phyloP scores from a whole-genome alignment of 73 alveolate species.

The Tetrahymena thermophila region DNA sequence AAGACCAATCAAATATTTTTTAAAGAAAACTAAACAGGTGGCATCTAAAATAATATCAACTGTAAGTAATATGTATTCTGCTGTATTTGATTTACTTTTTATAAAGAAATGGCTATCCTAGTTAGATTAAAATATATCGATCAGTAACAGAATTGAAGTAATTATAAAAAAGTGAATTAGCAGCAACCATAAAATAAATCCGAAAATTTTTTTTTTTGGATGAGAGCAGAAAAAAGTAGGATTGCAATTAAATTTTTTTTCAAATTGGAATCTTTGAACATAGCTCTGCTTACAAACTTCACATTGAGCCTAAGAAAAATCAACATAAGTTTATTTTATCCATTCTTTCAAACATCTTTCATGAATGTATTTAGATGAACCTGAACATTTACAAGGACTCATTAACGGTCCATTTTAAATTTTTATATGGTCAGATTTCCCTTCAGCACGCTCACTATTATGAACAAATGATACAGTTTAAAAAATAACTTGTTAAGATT shows the following conservation, averaged over 20 bases:
- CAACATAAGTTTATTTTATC: constrained; percentile 4
- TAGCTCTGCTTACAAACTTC: not conserved
- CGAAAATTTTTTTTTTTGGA: not conserved
- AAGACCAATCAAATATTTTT: not conserved
- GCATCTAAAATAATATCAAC: not conserved
- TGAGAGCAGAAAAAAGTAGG: not conserved
- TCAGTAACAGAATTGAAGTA: not conserved
- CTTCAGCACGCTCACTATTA: not conserved
- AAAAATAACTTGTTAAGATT: not conserved
- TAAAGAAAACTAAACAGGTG: not conserved
- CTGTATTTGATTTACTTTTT: not conserved
- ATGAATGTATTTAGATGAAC: constrained; percentile 19
- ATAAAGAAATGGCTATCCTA: not conserved
- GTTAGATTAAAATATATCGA: not conserved
- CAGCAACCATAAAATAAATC: not conserved
- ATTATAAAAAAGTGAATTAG: not conserved
- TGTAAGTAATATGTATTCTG: not conserved
- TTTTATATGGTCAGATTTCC: not conserved
- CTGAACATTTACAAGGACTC: constrained; percentile 40
- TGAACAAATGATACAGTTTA: not conserved
- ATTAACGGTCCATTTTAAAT: not conserved
- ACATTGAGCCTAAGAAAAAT: not conserved
- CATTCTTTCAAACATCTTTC: constrained; percentile 32
- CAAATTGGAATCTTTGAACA: not conserved
- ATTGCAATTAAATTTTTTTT: not conserved